These are phyloP conservation scores for Cardamine resedifolia DNA, from an alignment of 345 rosid genomes.

Conservation along the genomic window DNA sequence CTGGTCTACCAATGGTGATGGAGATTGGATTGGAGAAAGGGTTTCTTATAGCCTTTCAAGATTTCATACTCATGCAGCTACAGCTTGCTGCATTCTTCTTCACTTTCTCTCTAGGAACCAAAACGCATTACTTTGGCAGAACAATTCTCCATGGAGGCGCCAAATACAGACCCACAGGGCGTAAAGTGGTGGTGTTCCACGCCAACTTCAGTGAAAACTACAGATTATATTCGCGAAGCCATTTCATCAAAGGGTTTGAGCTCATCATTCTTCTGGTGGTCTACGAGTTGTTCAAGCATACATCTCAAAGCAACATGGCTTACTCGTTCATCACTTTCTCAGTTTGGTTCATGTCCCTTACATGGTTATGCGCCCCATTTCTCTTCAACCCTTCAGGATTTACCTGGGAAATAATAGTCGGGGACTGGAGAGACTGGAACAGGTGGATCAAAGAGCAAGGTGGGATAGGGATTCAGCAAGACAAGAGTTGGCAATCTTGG, in stretches of 20 bases:
- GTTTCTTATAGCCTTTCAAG: slow-evolving; percentile 83
- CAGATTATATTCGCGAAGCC: slow-evolving; percentile 91
- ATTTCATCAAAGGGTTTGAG: slow-evolving; percentile 93
- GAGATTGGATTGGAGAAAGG: slow-evolving; percentile 97
- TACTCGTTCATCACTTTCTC: slow-evolving; percentile 82
- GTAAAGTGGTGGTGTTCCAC: slow-evolving; percentile 92
- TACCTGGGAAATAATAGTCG: slow-evolving; percentile 84
- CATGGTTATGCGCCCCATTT: slow-evolving; percentile 96
- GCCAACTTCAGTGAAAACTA: slow-evolving; percentile 90
- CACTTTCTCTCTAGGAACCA: slow-evolving; percentile 95
- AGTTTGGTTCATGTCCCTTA: slow-evolving; percentile 91
- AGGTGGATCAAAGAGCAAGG: slow-evolving; percentile 97
- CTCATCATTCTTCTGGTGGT: slow-evolving; percentile 69
- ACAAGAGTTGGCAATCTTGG: slow-evolving; percentile 99
- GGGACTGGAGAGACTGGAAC: slow-evolving; percentile 98
- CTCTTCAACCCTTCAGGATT: slow-evolving; percentile 93
- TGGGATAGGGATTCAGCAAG: slow-evolving; percentile 90
- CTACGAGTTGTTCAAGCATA: slow-evolving; percentile 80
- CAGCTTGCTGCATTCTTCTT: slow-evolving; percentile 95
- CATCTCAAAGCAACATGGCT: slow-evolving; percentile 84
- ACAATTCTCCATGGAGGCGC: slow-evolving; percentile 94
- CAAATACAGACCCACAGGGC: slow-evolving; percentile 89
- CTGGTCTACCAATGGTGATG: slow-evolving; percentile 99
- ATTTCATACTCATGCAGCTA: slow-evolving; percentile 93
- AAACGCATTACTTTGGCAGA: slow-evolving; percentile 85